Base-by-base conservation (phyloP, 2,329 filamentous ascomycete species). In the Neonectria sp. region DNA sequence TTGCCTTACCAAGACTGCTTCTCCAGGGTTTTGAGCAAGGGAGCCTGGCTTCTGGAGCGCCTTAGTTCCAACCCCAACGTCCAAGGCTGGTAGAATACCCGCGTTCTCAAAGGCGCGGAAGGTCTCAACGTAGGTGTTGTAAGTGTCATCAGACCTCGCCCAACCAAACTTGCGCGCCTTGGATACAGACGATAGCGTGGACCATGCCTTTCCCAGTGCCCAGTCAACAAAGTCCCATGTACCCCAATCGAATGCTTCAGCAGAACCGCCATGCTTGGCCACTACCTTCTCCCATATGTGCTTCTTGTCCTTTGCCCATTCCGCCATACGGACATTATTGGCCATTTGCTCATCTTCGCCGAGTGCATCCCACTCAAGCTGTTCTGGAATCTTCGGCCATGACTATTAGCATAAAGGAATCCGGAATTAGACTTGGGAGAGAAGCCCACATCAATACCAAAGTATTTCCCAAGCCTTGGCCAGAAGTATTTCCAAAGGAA, bases 211-310 rank as follows among this genome's bases (percentile, higher is more conserved):
- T 27, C 69, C 69, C 7, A 71, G 52, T 3, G 62, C 68, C 69
- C 69, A 71, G 45, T 70, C 69, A 12, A 71, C 66, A 24, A 71
- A 71, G 37, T 71, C 62, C 68, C 65, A 71, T 7, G 69, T 71
- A 3, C 69, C 69, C 69, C 68, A 71, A n/a, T 62, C 58, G 21
- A 63, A 70, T 17, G 69, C 69, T 7, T 71, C 62, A 15, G 62
- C 55, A 6, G 58, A 33, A 6, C 69, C 69, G 1, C 69, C 69
- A 11, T 71, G 48, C 33, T 67, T 71, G n/a, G 61, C 63, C 6
- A 71, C 69, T 9, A 71, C 68, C 15, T 43, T 60, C 51, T 60
- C 67, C 69, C 69, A 71, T n/a, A 70, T 57, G 12, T 60, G 53
- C 31, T 71, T 66, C 59, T 71, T 71, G 24, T 68, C 68, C 45